Evolutionary conservation across 495 filamentous ascomycete species (phyloP), one percentile per base, ranked within the genome.

Genomic region (Xanthoparmelia taractica): DNA sequence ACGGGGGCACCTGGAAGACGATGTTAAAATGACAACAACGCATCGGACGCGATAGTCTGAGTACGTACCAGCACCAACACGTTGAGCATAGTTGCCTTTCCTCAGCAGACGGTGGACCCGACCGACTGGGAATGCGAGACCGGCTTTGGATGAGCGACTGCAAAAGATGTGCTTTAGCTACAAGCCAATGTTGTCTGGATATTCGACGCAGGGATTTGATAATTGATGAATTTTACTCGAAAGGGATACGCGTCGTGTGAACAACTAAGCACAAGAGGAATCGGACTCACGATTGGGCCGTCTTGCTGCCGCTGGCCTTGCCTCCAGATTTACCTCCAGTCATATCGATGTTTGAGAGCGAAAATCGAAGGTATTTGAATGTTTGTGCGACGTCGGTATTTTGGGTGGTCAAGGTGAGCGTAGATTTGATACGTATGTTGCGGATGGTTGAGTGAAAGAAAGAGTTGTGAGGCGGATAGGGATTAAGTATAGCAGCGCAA

Each of bases 1-100:
- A 98, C 94, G 67, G 94, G 94, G 70, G 94, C 94, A 84, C 92
- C 82, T 84, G 69, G 58, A 66, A 63, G 62, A 59, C 58, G 63
- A 57, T 43, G 71, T 81, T 69, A 80, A 71, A 27, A 64, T 23
- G 54, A 37, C 17, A 61, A 58, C 61, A 43, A 61, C 64, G 40
- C 47, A 38, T 58, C 18, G 18, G 8, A 17, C 34, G 13, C n/a
- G n/a, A 20, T 25, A n/a, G 7, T 1, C 18, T 34, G 20, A 20
- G 65, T 63, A 76, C 81, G 74, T 72, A 86, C 91, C 88, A 74
- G 92, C 92, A 93, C 92, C 94, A 75, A 96, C 95, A 87, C 94
- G 95, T 84, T 97, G 94, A 72, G 94, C 94, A 73, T 98, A 98
- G 89, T 98, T 98, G 73, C 94, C 94, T 86, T 98, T 98, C 80